Conservation (phyloP, 192 early-diverging fungal genomes). For the Jimgerdemannia flammicorona region DNA sequence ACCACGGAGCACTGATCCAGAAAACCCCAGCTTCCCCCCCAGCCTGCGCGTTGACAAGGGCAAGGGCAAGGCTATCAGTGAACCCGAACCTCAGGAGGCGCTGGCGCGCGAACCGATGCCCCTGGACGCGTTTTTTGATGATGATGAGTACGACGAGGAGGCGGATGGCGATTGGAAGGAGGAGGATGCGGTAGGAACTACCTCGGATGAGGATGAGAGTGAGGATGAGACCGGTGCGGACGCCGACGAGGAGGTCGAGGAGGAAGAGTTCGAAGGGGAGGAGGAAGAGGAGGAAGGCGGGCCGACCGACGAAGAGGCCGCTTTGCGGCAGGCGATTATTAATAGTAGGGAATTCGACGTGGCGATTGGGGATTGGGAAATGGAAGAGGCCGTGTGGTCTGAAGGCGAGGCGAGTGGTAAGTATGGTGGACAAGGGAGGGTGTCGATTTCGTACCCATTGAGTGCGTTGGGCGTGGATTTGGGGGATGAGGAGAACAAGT, state of each 20-base stretch:
- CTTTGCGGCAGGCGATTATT: background rate
- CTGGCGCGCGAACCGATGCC: too few relatives aligned
- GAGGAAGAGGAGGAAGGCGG: constrained; percentile 35
- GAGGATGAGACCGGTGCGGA: constrained; percentile 22
- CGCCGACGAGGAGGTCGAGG: constrained; percentile 22
- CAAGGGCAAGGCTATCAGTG: background rate
- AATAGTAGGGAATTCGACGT: constrained; percentile 16
- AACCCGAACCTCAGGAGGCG: constrained; percentile 1
- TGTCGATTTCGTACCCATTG: constrained; percentile 5
- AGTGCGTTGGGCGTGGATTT: constrained; percentile 34
- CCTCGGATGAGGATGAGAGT: background rate
- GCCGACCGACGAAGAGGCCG: constrained; percentile 10
- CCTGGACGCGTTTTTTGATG: background rate
- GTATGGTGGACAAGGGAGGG: background rate
- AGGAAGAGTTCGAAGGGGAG: constrained; percentile 33
- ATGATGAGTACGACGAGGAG: background rate
- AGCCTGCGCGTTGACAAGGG: too few relatives aligned
- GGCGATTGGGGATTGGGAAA: constrained; percentile 16
- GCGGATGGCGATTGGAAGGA: constrained; percentile 3
- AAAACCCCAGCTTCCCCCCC: too few relatives aligned
- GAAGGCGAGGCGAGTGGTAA: background rate
- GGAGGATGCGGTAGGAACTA: constrained; percentile 6
- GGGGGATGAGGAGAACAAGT: constrained; percentile 11
- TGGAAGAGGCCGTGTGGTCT: constrained; percentile 1
- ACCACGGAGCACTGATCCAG: too few relatives aligned